Conservation (phyloP, 2,329 filamentous ascomycete genomes). For the Achaetomium macrosporum region DNA sequence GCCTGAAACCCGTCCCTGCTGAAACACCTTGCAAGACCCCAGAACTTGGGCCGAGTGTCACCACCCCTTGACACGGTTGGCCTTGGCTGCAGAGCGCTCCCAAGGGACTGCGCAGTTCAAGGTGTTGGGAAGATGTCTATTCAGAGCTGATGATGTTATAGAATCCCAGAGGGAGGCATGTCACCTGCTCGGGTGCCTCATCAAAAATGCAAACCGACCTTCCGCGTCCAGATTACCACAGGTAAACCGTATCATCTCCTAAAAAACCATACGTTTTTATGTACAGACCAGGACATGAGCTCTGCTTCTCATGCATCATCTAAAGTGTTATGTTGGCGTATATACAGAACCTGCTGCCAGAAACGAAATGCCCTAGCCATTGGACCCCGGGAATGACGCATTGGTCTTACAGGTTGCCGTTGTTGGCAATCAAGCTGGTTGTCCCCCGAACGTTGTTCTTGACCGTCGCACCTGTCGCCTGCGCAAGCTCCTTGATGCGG, state of each 20-base stretch:
- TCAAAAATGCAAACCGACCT: neutral
- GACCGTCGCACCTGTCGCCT: conserved; percentile 40
- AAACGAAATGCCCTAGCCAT: neutral
- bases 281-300: conserved; percentile 2
- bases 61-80: too few relatives aligned
- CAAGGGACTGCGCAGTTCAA: too few relatives aligned
- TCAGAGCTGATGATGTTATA: too few relatives aligned
- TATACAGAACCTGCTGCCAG: conserved; percentile 15
- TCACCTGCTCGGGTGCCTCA: neutral
- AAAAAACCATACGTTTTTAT: neutral
- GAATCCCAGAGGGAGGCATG: too few relatives aligned
- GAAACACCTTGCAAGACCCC: conserved; percentile 1
- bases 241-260: neutral
- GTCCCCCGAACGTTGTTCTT: conserved; percentile 38
- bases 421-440: conserved; percentile 52
- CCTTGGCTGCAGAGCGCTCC: too few relatives aligned
- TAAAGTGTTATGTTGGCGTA: conserved; percentile 1
- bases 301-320: neutral
- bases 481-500: conserved; percentile 49
- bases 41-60: neutral
- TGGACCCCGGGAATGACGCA: neutral
- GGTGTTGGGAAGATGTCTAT: too few relatives aligned
- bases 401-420: conserved; percentile 33
- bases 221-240: too few relatives aligned
- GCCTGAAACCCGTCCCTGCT: conserved; percentile 6